Evolutionary conservation across 2,329 filamentous ascomycete genomes (phyloP).

Genomic region (Fusarium devonianum): DNA sequence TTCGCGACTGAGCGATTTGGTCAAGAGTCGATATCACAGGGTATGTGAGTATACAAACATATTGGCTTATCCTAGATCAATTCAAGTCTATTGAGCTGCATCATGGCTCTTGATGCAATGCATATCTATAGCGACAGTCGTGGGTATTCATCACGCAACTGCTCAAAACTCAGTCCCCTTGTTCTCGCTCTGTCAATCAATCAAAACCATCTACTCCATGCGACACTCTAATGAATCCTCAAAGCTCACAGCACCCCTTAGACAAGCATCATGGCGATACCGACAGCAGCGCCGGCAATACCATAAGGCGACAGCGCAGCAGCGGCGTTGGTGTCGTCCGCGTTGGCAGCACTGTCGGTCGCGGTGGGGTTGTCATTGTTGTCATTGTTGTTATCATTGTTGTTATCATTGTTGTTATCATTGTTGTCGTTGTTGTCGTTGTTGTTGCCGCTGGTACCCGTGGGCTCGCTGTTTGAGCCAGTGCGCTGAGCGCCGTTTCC

Average conservation of each 20-base stretch:
- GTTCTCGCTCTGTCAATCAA: background rate
- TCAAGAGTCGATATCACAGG: no score
- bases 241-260: conserved; percentile 3
- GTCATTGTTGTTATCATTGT: conserved; percentile 3
- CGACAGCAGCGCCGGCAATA: conserved; percentile 25
- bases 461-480: conserved; percentile 2
- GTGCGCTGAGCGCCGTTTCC: conserved; percentile 23
- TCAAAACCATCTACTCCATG: background rate
- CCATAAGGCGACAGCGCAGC: conserved; percentile 25
- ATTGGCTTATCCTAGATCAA: no score
- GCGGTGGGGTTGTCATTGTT: conserved; percentile 9
- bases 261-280: conserved; percentile 31
- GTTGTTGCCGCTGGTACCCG: conserved; percentile 11
- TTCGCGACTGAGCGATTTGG: no score
- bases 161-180: background rate
- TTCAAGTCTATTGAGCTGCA: no score
- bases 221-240: no score
- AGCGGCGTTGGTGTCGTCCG: conserved; percentile 31
- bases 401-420: conserved; percentile 1
- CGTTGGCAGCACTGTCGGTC: conserved; percentile 16
- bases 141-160: background rate
- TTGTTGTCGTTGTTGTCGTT: conserved; percentile 3
- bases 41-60: no score
- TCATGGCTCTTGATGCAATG: no score
- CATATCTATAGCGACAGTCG: conserved; percentile 6